Base-by-base conservation (phyloP, 129 eudicot genomes). In the Centella asiatica region DNA sequence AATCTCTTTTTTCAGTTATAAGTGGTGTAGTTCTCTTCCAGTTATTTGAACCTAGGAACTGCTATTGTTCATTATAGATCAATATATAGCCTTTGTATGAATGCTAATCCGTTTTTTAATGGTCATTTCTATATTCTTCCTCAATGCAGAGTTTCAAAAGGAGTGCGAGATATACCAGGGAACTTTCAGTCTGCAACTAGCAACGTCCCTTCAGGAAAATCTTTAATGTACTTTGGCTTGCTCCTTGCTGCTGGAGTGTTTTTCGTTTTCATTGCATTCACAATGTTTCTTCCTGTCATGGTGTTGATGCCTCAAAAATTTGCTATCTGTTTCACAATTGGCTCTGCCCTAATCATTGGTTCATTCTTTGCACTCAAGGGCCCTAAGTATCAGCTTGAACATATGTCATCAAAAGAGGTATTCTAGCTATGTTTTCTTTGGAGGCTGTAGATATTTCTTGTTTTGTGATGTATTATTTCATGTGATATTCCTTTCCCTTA, bases 241-340 rank as follows among this genome's bases (percentile, higher is more conserved):
- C 78, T 90, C 59, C 94, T 90, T 69, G 90, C 90, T 24, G 55
- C 86, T 52, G 98, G 98, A 45, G 78, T 92, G 62, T 92, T 92
- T 75, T 85, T 92, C 37, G 72, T 92, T 61, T 83, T 92, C 76
- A 84, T 84, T 28, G 89, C 90, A 9, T 74, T 92, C 79, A 84
- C 98, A n/a, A 85, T 92, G 70, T 92, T 92, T 77, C 98, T 92
- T 28, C 98, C 98, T 6, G 98, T 92, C 44, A 92, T 92, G 94
- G 94, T 92, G 81, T 71, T 92, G 61, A 78, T 80, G 75, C 98
- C 98, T 92, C 63, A 58, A 31, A 58, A 58, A 20, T 58, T 58
- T 29, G 63, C 63, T 23, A 58, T 58, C 3, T 58, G 63, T 34
- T 58, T 58, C 63, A 58, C 63, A 33, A 58, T 58, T 5, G 63